Conservation (phyloP, 345 rosid genomes). For the Microthlaspi erraticum region DNA sequence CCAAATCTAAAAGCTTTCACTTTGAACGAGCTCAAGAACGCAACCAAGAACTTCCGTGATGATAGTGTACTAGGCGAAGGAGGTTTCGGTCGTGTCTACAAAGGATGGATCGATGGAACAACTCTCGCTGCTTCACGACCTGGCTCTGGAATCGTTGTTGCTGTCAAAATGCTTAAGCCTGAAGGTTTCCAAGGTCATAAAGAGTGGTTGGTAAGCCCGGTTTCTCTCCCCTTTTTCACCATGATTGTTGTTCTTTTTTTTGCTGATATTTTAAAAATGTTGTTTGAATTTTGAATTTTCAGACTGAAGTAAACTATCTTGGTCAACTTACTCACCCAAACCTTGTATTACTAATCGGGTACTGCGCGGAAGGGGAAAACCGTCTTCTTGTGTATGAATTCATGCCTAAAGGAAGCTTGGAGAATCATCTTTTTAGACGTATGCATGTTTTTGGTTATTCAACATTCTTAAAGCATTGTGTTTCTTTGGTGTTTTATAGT, state of each 20-base stretch:
- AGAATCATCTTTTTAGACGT: constrained; percentile 73
- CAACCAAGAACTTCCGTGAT: constrained; percentile 89
- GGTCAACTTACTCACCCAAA: constrained; percentile 95
- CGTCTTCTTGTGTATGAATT: constrained; percentile 88
- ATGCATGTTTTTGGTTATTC: no score
- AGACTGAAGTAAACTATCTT: constrained; percentile 97
- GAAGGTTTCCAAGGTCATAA: constrained; percentile 99
- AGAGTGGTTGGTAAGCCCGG: constrained; percentile 91
- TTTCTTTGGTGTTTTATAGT: background rate
- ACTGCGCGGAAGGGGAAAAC: constrained; percentile 83
- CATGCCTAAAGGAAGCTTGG: constrained; percentile 97
- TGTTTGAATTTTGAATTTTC: constrained; percentile 46
- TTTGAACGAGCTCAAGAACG: constrained; percentile 77
- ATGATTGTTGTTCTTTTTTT: background rate
- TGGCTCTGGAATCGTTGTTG: constrained; percentile 92
- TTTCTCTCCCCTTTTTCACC: background rate
- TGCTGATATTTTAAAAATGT: background rate
- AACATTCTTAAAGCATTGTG: background rate
- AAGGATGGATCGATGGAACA: constrained; percentile 95
- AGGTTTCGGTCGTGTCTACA: constrained; percentile 91
- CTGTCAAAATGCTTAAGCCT: constrained; percentile 92
- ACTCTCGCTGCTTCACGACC: constrained; percentile 71
- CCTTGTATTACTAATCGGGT: constrained; percentile 90
- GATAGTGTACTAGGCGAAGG: constrained; percentile 97
- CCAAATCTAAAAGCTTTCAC: constrained; percentile 84